phyloP scores from a whole-genome alignment of 2,329 filamentous ascomycete genomes.

The Diaporthe humulicola region DNA sequence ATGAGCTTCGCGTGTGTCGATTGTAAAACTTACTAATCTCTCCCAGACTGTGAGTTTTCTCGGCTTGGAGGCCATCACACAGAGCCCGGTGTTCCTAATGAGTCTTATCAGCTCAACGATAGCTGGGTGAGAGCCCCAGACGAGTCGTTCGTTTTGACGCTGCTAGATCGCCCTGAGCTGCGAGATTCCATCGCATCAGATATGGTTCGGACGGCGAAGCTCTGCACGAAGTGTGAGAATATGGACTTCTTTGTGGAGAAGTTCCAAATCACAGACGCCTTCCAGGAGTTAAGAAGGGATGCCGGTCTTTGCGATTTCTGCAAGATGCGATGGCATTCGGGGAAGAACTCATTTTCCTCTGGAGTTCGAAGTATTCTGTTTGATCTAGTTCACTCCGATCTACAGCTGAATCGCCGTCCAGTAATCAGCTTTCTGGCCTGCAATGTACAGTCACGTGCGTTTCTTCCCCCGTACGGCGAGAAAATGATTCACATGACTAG shows the following conservation, averaged over 20 bases:
- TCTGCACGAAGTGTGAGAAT: neutral
- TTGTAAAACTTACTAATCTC: neutral
- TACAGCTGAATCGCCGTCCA: slow-evolving; percentile 40
- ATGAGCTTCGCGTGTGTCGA: too few relatives aligned
- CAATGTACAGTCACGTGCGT: neutral
- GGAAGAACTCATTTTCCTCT: neutral
- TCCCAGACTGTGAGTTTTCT: neutral
- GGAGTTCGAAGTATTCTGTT: neutral
- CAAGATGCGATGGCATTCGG: neutral
- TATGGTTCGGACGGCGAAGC: neutral
- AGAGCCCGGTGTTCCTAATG: neutral
- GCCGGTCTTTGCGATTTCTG: neutral
- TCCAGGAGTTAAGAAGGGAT: neutral
- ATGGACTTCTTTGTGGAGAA: neutral
- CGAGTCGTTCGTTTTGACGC: neutral
- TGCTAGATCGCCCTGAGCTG: neutral
- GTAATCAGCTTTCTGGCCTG: slow-evolving; percentile 51
- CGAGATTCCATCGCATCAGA: neutral
- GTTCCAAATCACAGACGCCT: neutral
- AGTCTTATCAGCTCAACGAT: neutral
- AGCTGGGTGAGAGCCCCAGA: neutral
- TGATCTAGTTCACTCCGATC: neutral
- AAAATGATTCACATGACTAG: too few relatives aligned
- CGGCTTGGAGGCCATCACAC: neutral
- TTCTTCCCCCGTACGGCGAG: neutral